Evolutionary conservation across 2,329 filamentous ascomycete species (phyloP).

Genomic region (Pseudogymnoascus sp.): DNA sequence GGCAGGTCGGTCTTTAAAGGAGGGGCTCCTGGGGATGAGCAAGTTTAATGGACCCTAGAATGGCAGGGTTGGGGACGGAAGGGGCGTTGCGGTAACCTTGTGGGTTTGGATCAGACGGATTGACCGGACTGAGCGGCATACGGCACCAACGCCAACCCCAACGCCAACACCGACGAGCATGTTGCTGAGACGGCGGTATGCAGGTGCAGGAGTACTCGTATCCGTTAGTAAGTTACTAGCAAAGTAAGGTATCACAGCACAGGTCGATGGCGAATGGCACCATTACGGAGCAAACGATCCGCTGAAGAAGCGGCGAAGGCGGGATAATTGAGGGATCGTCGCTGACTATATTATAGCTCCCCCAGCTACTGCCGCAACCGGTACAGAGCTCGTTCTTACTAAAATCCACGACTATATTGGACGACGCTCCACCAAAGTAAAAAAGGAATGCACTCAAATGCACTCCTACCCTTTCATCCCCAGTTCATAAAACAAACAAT

Average conservation of each 20-base stretch:
- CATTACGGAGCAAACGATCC: too few relatives aligned
- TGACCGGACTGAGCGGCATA: not conserved
- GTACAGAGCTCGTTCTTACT: not conserved
- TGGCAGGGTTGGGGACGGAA: not conserved
- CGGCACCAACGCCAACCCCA: not conserved
- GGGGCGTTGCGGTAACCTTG: not conserved
- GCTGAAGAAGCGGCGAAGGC: too few relatives aligned
- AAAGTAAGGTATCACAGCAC: not conserved
- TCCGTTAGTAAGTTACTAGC: not conserved
- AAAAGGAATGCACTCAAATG: not conserved
- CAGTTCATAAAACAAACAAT: not conserved
- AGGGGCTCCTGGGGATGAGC: not conserved
- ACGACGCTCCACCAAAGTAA: not conserved
- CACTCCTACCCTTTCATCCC: not conserved
- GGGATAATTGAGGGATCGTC: not conserved
- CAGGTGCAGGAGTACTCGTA: not conserved
- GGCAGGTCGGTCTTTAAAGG: not conserved
- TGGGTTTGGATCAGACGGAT: not conserved
- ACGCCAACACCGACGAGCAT: not conserved
- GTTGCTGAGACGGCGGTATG: not conserved
- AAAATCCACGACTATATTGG: not conserved
- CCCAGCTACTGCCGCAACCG: not conserved
- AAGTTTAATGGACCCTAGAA: not conserved
- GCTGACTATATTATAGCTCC: not conserved
- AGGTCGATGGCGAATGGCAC: not conserved